Percentiles rank a stretch among this genome's conserved stretches.
Evolutionary conservation across 2,329 filamentous ascomycete genomes (phyloP).

Genomic region (Stachybotrys echinatus): DNA sequence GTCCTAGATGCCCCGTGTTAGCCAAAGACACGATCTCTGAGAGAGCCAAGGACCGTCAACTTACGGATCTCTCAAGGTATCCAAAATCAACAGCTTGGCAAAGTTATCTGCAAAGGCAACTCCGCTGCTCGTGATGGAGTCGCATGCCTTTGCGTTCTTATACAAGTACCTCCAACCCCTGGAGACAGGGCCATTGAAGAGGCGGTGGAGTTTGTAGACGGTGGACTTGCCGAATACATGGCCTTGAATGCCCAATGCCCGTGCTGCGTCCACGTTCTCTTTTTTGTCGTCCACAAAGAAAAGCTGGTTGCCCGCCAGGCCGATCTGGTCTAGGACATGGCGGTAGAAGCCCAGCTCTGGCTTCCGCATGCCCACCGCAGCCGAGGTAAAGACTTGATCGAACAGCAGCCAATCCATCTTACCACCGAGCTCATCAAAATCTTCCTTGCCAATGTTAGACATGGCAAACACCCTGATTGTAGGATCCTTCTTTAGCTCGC

Average conservation of each 20-base stretch:
- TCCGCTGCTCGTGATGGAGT: not conserved
- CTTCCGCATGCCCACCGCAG: not conserved
- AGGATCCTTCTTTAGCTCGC: not conserved
- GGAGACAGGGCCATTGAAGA: not conserved
- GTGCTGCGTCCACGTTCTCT: not conserved
- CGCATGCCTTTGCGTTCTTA: not conserved
- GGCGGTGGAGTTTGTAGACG: not conserved
- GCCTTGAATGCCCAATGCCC: not conserved
- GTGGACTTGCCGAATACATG: not conserved
- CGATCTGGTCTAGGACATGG: not conserved
- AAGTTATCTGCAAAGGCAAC: slow-evolving; percentile 1
- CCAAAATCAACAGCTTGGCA: not conserved
- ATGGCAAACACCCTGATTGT: not conserved
- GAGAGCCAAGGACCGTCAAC: not conserved
- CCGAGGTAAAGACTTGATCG: not conserved
- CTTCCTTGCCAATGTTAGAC: slow-evolving; percentile 1
- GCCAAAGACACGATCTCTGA: not conserved
- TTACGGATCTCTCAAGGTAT: not conserved
- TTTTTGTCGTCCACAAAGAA: not conserved
- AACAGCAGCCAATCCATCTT: slow-evolving; percentile 1
- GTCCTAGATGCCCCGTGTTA: not conserved
- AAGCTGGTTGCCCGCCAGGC: not conserved
- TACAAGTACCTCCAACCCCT: not conserved
- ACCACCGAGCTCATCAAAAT: not conserved
- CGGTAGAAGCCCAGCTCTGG: not conserved